Conservation (phyloP, 2,329 filamentous ascomycete genomes). For the Hymenoscyphus linearis region DNA sequence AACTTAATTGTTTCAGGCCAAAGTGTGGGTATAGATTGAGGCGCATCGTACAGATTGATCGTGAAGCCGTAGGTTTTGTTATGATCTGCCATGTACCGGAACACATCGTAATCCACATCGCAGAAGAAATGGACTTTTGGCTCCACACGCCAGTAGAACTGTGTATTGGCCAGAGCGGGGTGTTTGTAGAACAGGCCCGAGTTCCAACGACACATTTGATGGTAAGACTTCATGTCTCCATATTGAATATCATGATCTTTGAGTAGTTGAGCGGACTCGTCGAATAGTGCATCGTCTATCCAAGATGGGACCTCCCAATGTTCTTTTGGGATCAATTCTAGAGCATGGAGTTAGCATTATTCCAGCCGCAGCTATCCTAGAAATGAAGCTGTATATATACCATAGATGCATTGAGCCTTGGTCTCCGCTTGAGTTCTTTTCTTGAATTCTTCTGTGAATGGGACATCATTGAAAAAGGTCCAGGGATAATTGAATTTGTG, state of each 20-base stretch:
- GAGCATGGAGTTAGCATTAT: background rate
- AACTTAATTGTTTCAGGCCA: slow-evolving; percentile 98
- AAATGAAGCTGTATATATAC: slow-evolving; percentile 40
- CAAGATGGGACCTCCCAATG: slow-evolving; percentile 90
- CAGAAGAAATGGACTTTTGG: slow-evolving; percentile 99
- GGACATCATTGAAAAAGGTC: slow-evolving; percentile 97
- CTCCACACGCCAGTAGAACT: slow-evolving; percentile 98
- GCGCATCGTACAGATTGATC: slow-evolving; percentile 92
- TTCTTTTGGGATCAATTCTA: slow-evolving; percentile 85
- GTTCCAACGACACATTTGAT: slow-evolving; percentile 99
- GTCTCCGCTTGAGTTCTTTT: slow-evolving; percentile 71
- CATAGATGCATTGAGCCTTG: slow-evolving; percentile 82
- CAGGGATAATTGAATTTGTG: slow-evolving; percentile 99
- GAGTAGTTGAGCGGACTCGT: slow-evolving; percentile 77
- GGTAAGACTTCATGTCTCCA: slow-evolving; percentile 81
- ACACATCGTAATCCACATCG: slow-evolving; percentile 96
- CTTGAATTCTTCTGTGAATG: slow-evolving; percentile 93
- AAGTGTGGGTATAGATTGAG: slow-evolving; percentile 75
- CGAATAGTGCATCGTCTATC: slow-evolving; percentile 84
- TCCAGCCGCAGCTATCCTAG: background rate
- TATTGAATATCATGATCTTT: slow-evolving; percentile 87
- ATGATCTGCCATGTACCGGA: slow-evolving; percentile 95
- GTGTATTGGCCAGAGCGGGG: slow-evolving; percentile 72
- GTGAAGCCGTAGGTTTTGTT: slow-evolving; percentile 99
- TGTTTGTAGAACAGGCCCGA: slow-evolving; percentile 97